Percentiles rank a stretch among this genome's conserved stretches.
Conservation (phyloP, 306 rosid species). For the Cucurbita pepo region DNA sequence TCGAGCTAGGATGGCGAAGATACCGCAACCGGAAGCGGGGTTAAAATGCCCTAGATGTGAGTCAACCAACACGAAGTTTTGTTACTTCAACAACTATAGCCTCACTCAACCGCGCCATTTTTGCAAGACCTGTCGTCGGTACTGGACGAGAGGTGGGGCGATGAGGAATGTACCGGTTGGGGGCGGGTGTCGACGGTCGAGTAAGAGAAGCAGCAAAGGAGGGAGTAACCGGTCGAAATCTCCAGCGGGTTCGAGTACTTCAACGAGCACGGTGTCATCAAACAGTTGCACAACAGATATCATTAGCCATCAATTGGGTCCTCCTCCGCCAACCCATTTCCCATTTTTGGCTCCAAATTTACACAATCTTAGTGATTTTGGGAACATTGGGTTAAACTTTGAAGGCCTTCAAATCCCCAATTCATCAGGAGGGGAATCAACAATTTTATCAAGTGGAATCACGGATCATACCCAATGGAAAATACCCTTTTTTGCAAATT, state of each 20-base stretch:
- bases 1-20: conserved; percentile 41
- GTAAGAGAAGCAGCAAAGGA: conserved; percentile 39
- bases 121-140: conserved; percentile 77
- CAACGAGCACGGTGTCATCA: conserved; percentile 32
- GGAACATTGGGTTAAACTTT: conserved; percentile 23
- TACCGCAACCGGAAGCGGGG: conserved; percentile 37
- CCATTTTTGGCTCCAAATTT: conserved; percentile 33
- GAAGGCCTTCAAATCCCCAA: conserved; percentile 16
- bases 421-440: conserved; percentile 13
- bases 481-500: conserved; percentile 2
- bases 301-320: conserved; percentile 20
- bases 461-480: conserved; percentile 4
- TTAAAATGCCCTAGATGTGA: conserved; percentile 76
- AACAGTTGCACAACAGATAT: conserved; percentile 27
- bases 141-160: conserved; percentile 85
- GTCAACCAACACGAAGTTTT: conserved; percentile 68
- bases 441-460: conserved; percentile 15
- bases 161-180: conserved; percentile 74
- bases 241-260: conserved; percentile 23
- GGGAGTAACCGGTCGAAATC: neutral
- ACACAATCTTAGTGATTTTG: conserved; percentile 34
- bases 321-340: conserved; percentile 19
- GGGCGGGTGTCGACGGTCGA: conserved; percentile 59
- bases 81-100: conserved; percentile 77
- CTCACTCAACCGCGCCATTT: conserved; percentile 78